Base-by-base conservation (phyloP, 345 rosid genomes). In the Salix udensis region DNA sequence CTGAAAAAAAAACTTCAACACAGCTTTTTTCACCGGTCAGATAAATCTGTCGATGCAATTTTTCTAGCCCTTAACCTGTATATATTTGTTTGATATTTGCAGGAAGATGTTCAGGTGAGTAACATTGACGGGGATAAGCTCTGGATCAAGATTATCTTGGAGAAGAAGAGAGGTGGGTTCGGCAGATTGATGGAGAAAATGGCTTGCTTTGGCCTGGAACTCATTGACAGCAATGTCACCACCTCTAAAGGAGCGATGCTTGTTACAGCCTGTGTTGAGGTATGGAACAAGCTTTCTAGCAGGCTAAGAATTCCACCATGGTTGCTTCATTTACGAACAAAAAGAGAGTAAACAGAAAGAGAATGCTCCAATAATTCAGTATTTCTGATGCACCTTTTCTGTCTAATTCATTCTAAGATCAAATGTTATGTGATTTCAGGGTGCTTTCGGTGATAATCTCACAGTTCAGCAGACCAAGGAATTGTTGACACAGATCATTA, bases 21-120 rank as follows among this genome's bases (percentile, higher is more conserved):
- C 34, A 48, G 36, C 46, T 34, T 31, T 6, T 62, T 34, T 65
- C 31, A 31, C 23, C 7, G 8, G 37, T 21, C 60, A 7, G 7
- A 10, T 19, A 66, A 66, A 31, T 40, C 36, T 37, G 48, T 42
- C 13, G 2, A 6, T 24, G 15, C 6, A 31, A 4, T 46, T 46
- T 14, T 46, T 46, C 5, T 46, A 46, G 5, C 16, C 50, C 18
- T 46, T 14, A 46, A 53, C 60, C 0, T 18, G 5, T 48, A 18
- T 1, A 18, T 26, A 18, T 1, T 24, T 31, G 11, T 53, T 34
- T 68, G 40, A 28, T 30, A 48, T 44, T 13, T 52, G 60, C 34
- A 96, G 96, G 92, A 91, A 77, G 84, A 88, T 73, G 91, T 92
- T 78, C 70, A 84, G 73, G 90, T 96, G 79, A 82, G 74, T 65